Evolutionary conservation across 352 stramenopile genomes (phyloP).

Genomic region (Globisporangium splendens): DNA sequence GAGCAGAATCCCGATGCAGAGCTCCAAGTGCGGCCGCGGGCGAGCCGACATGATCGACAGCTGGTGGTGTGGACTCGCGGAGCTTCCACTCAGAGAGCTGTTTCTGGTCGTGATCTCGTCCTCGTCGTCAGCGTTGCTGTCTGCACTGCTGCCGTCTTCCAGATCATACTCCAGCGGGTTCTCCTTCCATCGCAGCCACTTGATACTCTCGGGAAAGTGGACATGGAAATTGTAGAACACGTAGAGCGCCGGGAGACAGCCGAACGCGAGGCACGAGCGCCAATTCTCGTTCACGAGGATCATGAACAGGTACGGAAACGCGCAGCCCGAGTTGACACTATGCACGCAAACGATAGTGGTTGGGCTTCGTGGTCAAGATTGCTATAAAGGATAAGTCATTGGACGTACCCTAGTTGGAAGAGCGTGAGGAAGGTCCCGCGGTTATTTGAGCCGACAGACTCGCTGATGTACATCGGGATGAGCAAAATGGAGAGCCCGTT

Average conservation of each 20-base stretch:
- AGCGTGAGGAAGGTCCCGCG: conserved; percentile 70
- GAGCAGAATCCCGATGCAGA: conserved; percentile 71
- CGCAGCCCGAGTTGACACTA: conserved; percentile 72
- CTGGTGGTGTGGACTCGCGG: background rate
- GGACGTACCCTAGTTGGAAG: conserved; percentile 72
- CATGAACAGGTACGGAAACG: conserved; percentile 83
- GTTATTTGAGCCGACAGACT: conserved; percentile 62
- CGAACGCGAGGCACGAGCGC: conserved; percentile 68
- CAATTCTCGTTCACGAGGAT: conserved; percentile 72
- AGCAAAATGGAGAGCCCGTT: conserved; percentile 84
- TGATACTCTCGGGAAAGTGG: conserved; percentile 74
- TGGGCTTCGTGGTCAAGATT: background rate
- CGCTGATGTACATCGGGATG: conserved; percentile 88
- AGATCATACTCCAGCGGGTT: conserved; percentile 47
- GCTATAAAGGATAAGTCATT: background rate
- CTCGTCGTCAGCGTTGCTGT: conserved; percentile 15
- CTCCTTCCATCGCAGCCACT: conserved; percentile 72
- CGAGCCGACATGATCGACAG: background rate
- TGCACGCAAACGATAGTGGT: background rate
- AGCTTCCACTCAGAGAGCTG: conserved; percentile 6
- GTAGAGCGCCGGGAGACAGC: conserved; percentile 65
- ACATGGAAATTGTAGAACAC: conserved; percentile 76
- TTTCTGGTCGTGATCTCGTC: conserved; percentile 18
- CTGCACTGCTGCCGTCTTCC: conserved; percentile 12
- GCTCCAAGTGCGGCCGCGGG: conserved; percentile 46